A percentile compares a stretch with the other conserved stretches of the same genome.
These are phyloP conservation scores for Candida odintsovae DNA, from an alignment of 805 yeast species.

Conservation along the genomic window DNA sequence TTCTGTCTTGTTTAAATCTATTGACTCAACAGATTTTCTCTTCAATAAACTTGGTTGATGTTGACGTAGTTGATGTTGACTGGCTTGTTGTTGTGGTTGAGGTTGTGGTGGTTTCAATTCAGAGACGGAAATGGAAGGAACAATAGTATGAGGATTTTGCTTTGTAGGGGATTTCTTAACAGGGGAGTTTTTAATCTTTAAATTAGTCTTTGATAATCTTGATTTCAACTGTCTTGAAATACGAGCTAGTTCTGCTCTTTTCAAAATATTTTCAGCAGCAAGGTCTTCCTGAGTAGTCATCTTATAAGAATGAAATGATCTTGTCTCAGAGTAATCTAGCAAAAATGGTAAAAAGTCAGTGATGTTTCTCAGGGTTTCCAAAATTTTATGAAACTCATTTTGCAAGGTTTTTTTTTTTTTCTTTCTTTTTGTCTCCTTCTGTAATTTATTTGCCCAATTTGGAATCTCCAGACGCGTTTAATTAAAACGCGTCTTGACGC, in stretches of 20 bases:
- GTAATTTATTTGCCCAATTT: neutral
- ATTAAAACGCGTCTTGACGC: neutral
- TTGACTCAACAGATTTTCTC: slow-evolving; percentile 16
- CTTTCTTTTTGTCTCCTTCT: neutral
- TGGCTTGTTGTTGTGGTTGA: neutral
- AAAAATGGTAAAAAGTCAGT: neutral
- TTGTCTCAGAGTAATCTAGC: neutral
- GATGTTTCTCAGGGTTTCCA: too few species aligned
- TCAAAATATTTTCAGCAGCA: slow-evolving; percentile 38
- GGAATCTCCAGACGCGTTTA: neutral
- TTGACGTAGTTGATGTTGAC: slow-evolving; percentile 1
- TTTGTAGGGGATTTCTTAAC: slow-evolving; percentile 2
- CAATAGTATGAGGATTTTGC: neutral
- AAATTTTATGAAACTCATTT: neutral
- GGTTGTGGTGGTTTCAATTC: neutral
- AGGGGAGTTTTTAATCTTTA: slow-evolving; percentile 17
- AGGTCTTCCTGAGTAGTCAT: slow-evolving; percentile 29
- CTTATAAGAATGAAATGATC: neutral
- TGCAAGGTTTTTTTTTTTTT: neutral
- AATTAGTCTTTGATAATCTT: slow-evolving; percentile 36
- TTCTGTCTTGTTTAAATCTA: slow-evolving; percentile 20
- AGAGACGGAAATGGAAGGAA: neutral
- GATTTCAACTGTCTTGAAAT: slow-evolving; percentile 39
- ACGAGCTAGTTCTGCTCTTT: slow-evolving; percentile 40
- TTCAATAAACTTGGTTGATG: slow-evolving; percentile 3